Evolutionary conservation across 2,329 filamentous ascomycete genomes (phyloP).

Genomic region (Blastomyces parvus): DNA sequence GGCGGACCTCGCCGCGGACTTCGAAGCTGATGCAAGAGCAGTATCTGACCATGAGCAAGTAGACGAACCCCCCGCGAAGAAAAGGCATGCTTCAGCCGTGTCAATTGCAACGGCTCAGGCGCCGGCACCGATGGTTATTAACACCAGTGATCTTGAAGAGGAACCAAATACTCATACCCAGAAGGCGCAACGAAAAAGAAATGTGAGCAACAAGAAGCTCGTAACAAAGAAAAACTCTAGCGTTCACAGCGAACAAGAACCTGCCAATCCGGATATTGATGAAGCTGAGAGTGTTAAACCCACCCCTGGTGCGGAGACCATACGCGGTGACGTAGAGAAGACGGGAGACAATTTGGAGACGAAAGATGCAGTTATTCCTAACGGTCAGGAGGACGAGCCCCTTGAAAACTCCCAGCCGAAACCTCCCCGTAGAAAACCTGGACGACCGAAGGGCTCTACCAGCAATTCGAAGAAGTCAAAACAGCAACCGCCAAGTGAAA

Average conservation of each 20-base stretch:
- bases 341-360: background rate
- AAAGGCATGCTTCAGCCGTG: background rate
- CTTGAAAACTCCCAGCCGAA: background rate
- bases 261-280: conserved; percentile 3
- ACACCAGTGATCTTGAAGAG: conserved; percentile 9
- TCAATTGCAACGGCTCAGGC: conserved; percentile 2
- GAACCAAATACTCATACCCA: conserved; percentile 16
- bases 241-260: background rate
- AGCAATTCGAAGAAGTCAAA: conserved; percentile 1
- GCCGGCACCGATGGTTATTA: conserved; percentile 6
- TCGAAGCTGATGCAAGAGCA: conserved; percentile 23
- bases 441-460: conserved; percentile 1
- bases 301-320: too few relatives aligned
- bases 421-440: background rate
- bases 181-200: conserved; percentile 18
- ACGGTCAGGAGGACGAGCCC: background rate
- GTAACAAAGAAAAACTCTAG: conserved; percentile 12
- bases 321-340: background rate
- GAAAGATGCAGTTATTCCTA: background rate
- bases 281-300: background rate
- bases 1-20: conserved; percentile 50
- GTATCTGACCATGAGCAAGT: conserved; percentile 45
- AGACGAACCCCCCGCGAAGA: conserved; percentile 1
- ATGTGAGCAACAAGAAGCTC: conserved; percentile 13
- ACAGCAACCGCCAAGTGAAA: background rate